phyloP scores from a whole-genome alignment of 1,284 basidiomycete genomes.

The Tilletia indica region DNA sequence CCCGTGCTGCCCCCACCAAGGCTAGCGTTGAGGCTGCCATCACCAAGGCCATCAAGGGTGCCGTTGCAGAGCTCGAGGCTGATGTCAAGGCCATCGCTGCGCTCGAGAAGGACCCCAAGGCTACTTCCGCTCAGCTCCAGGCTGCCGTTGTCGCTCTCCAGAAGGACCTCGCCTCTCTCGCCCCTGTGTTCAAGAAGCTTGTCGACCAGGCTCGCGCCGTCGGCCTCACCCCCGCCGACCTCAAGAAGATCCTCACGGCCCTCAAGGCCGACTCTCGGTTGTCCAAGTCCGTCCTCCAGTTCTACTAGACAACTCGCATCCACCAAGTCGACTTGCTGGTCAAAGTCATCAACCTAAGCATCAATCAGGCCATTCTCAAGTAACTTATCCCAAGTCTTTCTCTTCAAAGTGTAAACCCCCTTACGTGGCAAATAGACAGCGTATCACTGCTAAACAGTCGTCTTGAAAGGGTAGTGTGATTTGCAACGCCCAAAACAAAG shows the following conservation, averaged over 20 bases:
- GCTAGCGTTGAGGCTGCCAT: not conserved
- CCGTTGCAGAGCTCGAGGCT: not conserved
- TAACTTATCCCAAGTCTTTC: too few relatives aligned
- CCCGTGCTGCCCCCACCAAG: not conserved
- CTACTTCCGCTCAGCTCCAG: not conserved
- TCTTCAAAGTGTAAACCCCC: too few relatives aligned
- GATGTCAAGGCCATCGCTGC: not conserved
- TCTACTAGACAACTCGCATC: not conserved
- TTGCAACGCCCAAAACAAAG: too few relatives aligned
- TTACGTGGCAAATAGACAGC: too few relatives aligned
- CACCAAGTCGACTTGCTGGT: too few relatives aligned
- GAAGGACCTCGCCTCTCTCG: not conserved
- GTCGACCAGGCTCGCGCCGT: conserved; percentile 1
- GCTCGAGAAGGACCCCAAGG: not conserved
- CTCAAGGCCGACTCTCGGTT: not conserved
- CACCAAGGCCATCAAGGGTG: not conserved
- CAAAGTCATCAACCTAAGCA: too few relatives aligned
- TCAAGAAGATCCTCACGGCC: conserved; percentile 12
- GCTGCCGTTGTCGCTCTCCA: not conserved
- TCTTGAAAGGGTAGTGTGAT: too few relatives aligned
- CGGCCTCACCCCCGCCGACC: not conserved
- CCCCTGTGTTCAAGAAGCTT: not conserved
- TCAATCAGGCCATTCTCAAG: too few relatives aligned
- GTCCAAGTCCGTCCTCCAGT: not conserved
- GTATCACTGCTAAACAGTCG: too few relatives aligned